phyloP scores from a whole-genome alignment of 495 filamentous ascomycete genomes.

The Neurospora sp. region DNA sequence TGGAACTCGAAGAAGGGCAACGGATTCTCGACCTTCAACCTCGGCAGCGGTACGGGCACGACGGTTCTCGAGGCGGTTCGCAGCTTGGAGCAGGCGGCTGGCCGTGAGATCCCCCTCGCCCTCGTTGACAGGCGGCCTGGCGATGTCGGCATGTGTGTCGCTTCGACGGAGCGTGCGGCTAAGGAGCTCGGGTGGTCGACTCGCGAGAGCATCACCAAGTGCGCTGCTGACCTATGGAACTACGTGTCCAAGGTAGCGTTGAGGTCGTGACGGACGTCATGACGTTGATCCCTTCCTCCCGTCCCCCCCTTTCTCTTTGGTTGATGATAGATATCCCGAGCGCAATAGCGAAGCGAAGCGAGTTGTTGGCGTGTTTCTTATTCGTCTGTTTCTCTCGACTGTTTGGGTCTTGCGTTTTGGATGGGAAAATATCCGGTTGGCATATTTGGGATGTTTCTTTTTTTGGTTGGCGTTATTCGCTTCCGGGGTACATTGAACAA shows the following conservation, averaged over 20 bases:
- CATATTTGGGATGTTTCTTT: background rate
- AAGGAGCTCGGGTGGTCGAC: conserved; percentile 21
- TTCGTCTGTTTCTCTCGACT: background rate
- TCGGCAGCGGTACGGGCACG: conserved; percentile 42
- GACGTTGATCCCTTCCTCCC: background rate
- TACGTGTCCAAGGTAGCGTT: conserved; percentile 8
- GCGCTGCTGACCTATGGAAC: conserved; percentile 20
- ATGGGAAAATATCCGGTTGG: background rate
- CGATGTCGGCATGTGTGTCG: conserved; percentile 20
- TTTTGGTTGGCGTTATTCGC: background rate
- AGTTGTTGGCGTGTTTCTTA: background rate
- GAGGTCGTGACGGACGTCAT: background rate
- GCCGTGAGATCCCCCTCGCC: conserved; percentile 9
- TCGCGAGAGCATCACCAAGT: conserved; percentile 12
- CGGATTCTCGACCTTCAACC: conserved; percentile 43
- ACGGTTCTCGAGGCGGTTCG: conserved; percentile 43
- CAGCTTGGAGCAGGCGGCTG: conserved; percentile 20
- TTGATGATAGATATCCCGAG: background rate
- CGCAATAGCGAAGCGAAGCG: background rate
- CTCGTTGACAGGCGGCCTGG: conserved; percentile 13
- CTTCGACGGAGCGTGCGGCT: conserved; percentile 15
- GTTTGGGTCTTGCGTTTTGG: background rate
- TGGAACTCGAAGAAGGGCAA: conserved; percentile 13
- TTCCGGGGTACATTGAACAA: background rate
- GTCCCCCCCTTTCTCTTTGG: background rate